phyloP scores from a whole-genome alignment of 2,329 filamentous ascomycete species.

The Fusarium marasasianum region DNA sequence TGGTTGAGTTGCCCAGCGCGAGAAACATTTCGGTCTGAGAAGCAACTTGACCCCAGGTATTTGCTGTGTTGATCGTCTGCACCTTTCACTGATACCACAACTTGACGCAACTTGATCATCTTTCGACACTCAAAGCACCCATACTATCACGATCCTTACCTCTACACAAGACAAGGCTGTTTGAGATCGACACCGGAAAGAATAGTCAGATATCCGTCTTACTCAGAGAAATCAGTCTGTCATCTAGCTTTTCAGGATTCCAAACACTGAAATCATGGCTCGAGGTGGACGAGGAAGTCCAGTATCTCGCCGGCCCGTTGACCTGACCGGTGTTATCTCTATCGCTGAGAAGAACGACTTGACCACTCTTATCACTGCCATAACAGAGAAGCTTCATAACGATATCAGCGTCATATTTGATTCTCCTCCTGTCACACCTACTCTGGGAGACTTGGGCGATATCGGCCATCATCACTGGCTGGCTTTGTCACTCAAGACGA shows the following conservation, averaged over 20 bases:
- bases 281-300: slow-evolving; percentile 50
- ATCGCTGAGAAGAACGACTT: slow-evolving; percentile 62
- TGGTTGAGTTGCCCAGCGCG: slow-evolving; percentile 9
- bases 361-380: slow-evolving; percentile 58
- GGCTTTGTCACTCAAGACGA: slow-evolving; percentile 46
- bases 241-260: neutral
- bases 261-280: slow-evolving; percentile 47
- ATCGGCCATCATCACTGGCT: slow-evolving; percentile 50
- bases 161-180: neutral
- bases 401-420: slow-evolving; percentile 64
- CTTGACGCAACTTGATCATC: neutral
- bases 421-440: slow-evolving; percentile 50
- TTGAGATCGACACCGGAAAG: neutral
- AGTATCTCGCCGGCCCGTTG: slow-evolving; percentile 56
- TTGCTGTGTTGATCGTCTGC: neutral
- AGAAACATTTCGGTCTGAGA: neutral
- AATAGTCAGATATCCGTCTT: neutral
- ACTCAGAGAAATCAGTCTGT: neutral
- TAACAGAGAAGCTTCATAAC: slow-evolving; percentile 65
- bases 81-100: neutral
- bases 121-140: neutral
- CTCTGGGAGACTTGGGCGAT: slow-evolving; percentile 43
- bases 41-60: neutral
- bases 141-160: neutral
- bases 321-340: slow-evolving; percentile 61